A percentile compares a stretch with the other conserved stretches of the same genome.
These are phyloP conservation scores for Recurvomyces mirabilis DNA, from an alignment of 495 filamentous ascomycete species.

Conservation along the genomic window DNA sequence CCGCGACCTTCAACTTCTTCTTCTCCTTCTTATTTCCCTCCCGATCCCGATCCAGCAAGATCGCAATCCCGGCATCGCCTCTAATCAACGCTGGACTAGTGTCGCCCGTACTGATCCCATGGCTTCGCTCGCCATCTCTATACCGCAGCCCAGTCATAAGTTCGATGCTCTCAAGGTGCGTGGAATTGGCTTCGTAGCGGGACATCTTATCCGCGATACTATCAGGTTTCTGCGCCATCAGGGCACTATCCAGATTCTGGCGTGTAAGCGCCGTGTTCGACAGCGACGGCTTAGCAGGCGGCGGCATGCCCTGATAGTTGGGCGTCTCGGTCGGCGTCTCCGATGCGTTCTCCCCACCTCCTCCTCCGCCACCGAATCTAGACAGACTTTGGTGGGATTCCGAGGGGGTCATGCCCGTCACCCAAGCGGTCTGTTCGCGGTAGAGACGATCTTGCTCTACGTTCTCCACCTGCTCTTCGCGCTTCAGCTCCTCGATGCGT, in stretches of 20 bases:
- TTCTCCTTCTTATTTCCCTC: constrained; percentile 73
- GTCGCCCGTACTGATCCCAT: constrained; percentile 79
- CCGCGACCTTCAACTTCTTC: constrained; percentile 77
- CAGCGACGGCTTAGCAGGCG: constrained; percentile 51
- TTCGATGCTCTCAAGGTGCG: constrained; percentile 80
- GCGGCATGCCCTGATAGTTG: constrained; percentile 47
- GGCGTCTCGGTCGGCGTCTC: constrained; percentile 1
- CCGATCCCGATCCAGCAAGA: constrained; percentile 55
- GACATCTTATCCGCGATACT: constrained; percentile 69
- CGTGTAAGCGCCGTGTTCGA: constrained; percentile 57
- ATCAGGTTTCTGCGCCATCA: constrained; percentile 55
- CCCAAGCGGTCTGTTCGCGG: constrained; percentile 14
- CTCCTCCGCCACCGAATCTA: background rate
- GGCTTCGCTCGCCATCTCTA: constrained; percentile 76
- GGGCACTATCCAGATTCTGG: constrained; percentile 68
- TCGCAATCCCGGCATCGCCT: constrained; percentile 77
- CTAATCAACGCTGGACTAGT: constrained; percentile 67
- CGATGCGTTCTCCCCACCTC: background rate
- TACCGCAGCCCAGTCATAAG: constrained; percentile 86
- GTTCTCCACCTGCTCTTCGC: constrained; percentile 74
- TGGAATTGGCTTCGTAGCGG: constrained; percentile 53
- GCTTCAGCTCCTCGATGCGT: constrained; percentile 71
- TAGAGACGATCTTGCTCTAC: constrained; percentile 37
- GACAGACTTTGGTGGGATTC: constrained; percentile 11
- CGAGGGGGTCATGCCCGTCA: constrained; percentile 29